Evolutionary conservation across 2,329 filamentous ascomycete species (phyloP), one percentile per base, ranked within the genome.

Genomic region (Cladophialophora exuberans): DNA sequence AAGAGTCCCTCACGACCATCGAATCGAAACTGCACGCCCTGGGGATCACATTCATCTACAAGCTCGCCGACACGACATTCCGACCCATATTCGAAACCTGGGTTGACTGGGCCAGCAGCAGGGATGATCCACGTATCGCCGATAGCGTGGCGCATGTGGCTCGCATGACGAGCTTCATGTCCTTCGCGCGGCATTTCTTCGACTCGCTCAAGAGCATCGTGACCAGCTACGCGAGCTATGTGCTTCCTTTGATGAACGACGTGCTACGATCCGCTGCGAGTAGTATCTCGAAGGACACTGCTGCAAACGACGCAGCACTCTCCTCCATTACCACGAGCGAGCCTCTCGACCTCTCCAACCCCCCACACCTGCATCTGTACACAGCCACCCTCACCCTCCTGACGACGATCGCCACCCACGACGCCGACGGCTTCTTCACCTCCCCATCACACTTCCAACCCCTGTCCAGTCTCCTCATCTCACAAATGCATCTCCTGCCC

Each of bases 51-150:
- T 94, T 97, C 85, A 88, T 96, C 50, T 90, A 96, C 77, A 97
- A 97, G 78, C 83, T 99, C 59, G 97, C 97, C 73, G 94, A 99
- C 69, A 86, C 88, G 1, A 85, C 88, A 0, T 99, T 99, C 83
- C 83, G 92, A 10, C 95, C 94, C 1, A 85, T 99, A 60, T 99
- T 97, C 76, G 81, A 85, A 13, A 84, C 87, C 61, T 76, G 97
- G n/a, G 79, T 95, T 41, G 90, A 96, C 54, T 97, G 92, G 88
- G 82, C 88, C 0, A 79, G 77, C 15, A 75, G 77, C 2, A 30
- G 15, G 13, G 35, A 23, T 10, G 57, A 56, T 35, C n/a, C 57
- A 10, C 17, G 33, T 9, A 28, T 13, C 11, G 31, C n/a, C 15
- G 36, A 47, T 15, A n/a, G n/a, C n/a, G n/a, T 3, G 20, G 86